Evolutionary conservation across 1,139 yeast species (phyloP), one percentile per base, ranked within the genome.

Genomic region (Geotrichum histeridarum): DNA sequence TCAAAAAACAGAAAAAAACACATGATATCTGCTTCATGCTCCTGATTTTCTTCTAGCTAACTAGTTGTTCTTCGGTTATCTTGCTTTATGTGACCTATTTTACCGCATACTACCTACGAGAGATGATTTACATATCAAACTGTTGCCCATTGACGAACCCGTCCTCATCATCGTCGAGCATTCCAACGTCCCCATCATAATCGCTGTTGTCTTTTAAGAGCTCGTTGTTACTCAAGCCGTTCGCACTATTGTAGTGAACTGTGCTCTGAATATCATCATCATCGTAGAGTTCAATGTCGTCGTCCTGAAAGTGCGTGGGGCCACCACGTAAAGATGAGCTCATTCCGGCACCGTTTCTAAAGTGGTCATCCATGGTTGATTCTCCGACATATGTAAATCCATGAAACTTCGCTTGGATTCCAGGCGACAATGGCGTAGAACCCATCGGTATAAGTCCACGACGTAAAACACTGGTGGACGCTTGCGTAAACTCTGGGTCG

Each of bases 321-420:
- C 38, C 68, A 62, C 56, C 58, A 53, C 39, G 63, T 57, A 42
- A 15, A 41, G 57, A 27, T 43, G 59, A 46, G n/a, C 51, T 53
- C 31, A 50, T 30, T 14, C 43, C 39, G 35, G 30, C 51, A 48
- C 66, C 58, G 48, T 60, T 68, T 50, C 73, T 72, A 63, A 85
- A 84, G 68, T 86, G 89, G 63, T 89, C 96, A 64, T 89, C 95
- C 77, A 91, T 83, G 30, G 94, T 81, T n/a, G 94, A 86, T 61
- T 87, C 97, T 67, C 90, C 97, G 48, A 93, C 97, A 70, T 87
- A 93, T 0, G 98, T 91, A 69, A 91, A 91, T 0, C 98, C 98
- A 66, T 89, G 88, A 72, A 93, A 93, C 67, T 90, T 90, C 53
- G 95, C 97, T 73, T 93, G 99, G 64, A 91, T 82, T 0, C 95